A percentile compares a stretch with the other conserved stretches of the same genome.
Evolutionary conservation across 768 basidiomycete species (phyloP).

Genomic region (Trametes elegans): DNA sequence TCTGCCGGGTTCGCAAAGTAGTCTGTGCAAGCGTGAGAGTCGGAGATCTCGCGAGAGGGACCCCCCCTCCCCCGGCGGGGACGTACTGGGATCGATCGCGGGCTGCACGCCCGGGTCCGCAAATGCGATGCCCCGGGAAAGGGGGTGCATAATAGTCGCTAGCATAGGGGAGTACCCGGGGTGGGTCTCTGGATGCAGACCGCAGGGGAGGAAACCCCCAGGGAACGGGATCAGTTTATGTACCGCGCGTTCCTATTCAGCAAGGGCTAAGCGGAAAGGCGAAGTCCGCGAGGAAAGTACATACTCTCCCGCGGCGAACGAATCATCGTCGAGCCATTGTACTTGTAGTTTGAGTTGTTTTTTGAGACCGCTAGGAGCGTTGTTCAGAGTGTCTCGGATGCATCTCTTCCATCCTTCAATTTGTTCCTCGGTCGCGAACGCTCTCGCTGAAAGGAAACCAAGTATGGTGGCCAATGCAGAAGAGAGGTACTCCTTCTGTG

Average conservation of each 20-base stretch:
- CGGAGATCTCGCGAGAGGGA: not conserved
- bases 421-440: not conserved
- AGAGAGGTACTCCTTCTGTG: not conserved
- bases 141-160: not conserved
- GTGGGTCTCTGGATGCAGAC: not conserved
- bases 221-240: slow-evolving; percentile 8
- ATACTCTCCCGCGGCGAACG: slow-evolving; percentile 4
- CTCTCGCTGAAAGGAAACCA: not conserved
- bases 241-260: not conserved
- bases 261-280: not conserved
- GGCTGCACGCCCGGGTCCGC: slow-evolving; percentile 25
- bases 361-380: not conserved
- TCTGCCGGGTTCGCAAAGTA: slow-evolving; percentile 5
- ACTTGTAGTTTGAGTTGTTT: slow-evolving; percentile 3
- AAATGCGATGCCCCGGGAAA: slow-evolving; percentile 19
- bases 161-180: not conserved
- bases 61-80: too few relatives aligned
- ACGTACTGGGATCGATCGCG: slow-evolving; percentile 26
- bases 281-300: not conserved
- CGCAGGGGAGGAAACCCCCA: not conserved
- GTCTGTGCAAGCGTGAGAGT: not conserved
- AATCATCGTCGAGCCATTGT: not conserved
- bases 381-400: not conserved
- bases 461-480: not conserved
- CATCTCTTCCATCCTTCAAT: not conserved